A percentile compares a stretch with the other conserved stretches of the same genome.
Conservation (phyloP, 208 protist species). For the Leishmania tarentolae region DNA sequence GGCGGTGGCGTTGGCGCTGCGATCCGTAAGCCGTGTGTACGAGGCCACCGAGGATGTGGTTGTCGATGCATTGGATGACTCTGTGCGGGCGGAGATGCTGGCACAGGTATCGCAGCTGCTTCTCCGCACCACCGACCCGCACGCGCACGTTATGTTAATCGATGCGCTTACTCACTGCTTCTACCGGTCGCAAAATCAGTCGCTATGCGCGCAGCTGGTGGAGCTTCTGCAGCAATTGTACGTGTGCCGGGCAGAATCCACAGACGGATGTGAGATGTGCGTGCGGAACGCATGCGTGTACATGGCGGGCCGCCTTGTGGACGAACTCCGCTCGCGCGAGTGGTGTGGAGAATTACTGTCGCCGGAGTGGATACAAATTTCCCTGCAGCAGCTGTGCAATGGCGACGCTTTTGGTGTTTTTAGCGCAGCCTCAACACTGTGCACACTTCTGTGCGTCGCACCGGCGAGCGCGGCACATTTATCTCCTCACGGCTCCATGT, state of each 20-base stretch:
- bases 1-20: conserved; percentile 27
- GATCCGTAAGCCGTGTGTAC: conserved; percentile 30
- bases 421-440: conserved; percentile 28
- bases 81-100: conserved; percentile 23
- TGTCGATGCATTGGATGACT: conserved; percentile 25
- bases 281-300: conserved; percentile 30
- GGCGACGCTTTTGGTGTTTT: conserved; percentile 24
- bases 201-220: conserved; percentile 24
- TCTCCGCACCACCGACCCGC: conserved; percentile 16
- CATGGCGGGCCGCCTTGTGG: conserved; percentile 21
- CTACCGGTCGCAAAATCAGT: conserved; percentile 19
- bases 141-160: conserved; percentile 28
- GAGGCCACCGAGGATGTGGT: conserved; percentile 24
- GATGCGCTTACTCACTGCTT: conserved; percentile 31
- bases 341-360: conserved; percentile 23
- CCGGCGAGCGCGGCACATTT: conserved; percentile 6
- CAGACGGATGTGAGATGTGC: conserved; percentile 9
- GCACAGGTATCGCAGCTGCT: conserved; percentile 28
- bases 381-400: conserved; percentile 9
- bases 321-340: conserved; percentile 13
- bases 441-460: conserved; percentile 16
- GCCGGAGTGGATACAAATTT: conserved; percentile 7
- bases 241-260: not conserved
- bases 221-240: conserved; percentile 23
- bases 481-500: not conserved